phyloP scores from a whole-genome alignment of 2,329 filamentous ascomycete species.

The Seiridium cupressi region DNA sequence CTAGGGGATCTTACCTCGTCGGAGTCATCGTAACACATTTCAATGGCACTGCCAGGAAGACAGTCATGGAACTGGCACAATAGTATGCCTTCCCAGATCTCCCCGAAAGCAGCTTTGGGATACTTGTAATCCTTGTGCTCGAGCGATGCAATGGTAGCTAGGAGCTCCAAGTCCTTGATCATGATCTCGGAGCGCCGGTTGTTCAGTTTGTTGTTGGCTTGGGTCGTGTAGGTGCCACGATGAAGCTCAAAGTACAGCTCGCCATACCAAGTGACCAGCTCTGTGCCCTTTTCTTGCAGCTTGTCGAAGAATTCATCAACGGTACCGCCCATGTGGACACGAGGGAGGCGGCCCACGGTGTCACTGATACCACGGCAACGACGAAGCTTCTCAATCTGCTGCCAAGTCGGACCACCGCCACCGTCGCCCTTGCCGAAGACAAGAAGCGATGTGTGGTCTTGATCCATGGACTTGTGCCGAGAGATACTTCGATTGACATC shows the following conservation, averaged over 20 bases:
- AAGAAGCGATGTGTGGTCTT: slow-evolving; percentile 85
- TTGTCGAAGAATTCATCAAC: slow-evolving; percentile 93
- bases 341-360: slow-evolving; percentile 76
- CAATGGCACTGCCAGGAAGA: slow-evolving; percentile 89
- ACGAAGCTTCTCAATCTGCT: slow-evolving; percentile 91
- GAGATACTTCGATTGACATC: slow-evolving; percentile 87
- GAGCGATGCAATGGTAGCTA: slow-evolving; percentile 83
- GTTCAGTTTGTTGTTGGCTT: slow-evolving; percentile 95
- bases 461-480: slow-evolving; percentile 93
- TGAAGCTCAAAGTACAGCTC: slow-evolving; percentile 98
- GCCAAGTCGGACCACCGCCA: slow-evolving; percentile 89
- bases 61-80: slow-evolving; percentile 98
- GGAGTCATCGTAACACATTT: slow-evolving; percentile 98
- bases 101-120: slow-evolving; percentile 88
- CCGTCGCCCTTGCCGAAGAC: slow-evolving; percentile 97
- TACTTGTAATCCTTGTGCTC: slow-evolving; percentile 76
- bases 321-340: slow-evolving; percentile 82
- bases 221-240: slow-evolving; percentile 94
- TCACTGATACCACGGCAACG: slow-evolving; percentile 91
- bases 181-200: slow-evolving; percentile 84
- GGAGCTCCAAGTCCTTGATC: slow-evolving; percentile 82
- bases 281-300: slow-evolving; percentile 73
- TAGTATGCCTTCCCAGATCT: slow-evolving; percentile 91
- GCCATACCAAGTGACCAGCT: slow-evolving; percentile 94
- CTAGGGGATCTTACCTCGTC: slow-evolving; percentile 57